These are phyloP conservation scores for Penicillium sp. DNA, from an alignment of 2,329 filamentous ascomycete genomes.

Conservation along the genomic window DNA sequence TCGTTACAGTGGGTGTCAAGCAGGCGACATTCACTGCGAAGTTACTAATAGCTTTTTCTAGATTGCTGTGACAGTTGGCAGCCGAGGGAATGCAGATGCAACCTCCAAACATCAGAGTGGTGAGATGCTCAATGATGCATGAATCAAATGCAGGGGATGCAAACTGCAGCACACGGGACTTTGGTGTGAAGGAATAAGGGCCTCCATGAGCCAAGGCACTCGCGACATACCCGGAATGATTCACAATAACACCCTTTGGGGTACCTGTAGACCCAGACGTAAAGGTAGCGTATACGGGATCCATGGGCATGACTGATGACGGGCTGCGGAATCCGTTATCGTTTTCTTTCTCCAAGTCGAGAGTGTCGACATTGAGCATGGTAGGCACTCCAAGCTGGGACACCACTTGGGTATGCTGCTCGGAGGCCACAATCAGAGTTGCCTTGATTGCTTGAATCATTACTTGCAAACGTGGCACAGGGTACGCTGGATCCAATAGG, in stretches of 20 bases:
- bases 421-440: too few species aligned
- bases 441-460: too few species aligned
- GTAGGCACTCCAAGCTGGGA: too few species aligned
- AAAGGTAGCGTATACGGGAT: too few species aligned
- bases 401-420: too few species aligned
- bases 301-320: too few species aligned
- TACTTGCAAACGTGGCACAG: too few species aligned
- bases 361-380: too few species aligned
- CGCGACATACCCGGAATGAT: constrained; percentile 6
- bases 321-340: too few species aligned
- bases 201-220: constrained; percentile 8
- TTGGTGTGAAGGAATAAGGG: constrained; percentile 9
- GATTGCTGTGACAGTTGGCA: constrained; percentile 29
- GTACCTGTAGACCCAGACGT: constrained; percentile 37
- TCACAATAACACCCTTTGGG: constrained; percentile 5
- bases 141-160: constrained; percentile 7
- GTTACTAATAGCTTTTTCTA: constrained; percentile 45
- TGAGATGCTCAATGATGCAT: constrained; percentile 9
- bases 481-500: too few species aligned
- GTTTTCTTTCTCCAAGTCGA: too few species aligned
- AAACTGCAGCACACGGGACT: constrained; percentile 7
- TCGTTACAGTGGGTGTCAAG: background rate
- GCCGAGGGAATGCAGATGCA: constrained; percentile 15
- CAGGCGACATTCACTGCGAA: constrained; percentile 22
- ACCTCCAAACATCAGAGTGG: constrained; percentile 12